Conservation (phyloP, 805 yeast species). For the Cyberlindnera xylosilytica region DNA sequence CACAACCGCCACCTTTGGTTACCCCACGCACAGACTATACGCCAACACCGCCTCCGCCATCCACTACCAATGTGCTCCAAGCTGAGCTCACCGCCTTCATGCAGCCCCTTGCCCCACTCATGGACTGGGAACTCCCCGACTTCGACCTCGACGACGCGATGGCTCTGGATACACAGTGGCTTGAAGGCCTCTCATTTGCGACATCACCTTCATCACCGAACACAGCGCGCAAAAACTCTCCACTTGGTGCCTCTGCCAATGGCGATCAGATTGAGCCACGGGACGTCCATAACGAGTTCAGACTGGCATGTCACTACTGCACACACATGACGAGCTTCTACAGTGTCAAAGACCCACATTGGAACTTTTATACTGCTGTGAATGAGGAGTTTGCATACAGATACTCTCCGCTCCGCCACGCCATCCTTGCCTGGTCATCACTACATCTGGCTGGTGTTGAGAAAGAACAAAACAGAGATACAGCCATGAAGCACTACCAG, state of each 20-base stretch:
- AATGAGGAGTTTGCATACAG: constrained; percentile 9
- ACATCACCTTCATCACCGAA: background rate
- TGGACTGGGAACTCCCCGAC: constrained; percentile 5
- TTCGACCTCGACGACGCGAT: constrained; percentile 6
- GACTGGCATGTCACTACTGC: constrained; percentile 8
- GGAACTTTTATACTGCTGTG: constrained; percentile 12
- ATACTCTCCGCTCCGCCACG: constrained; percentile 3
- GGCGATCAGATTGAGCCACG: background rate
- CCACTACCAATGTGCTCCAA: constrained; percentile 2
- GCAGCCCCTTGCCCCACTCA: constrained; percentile 6
- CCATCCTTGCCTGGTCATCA: constrained; percentile 10
- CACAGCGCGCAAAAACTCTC: background rate
- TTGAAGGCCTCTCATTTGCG: constrained; percentile 5
- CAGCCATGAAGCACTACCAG: constrained; percentile 5
- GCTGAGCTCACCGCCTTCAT: constrained; percentile 7
- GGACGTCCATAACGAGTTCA: constrained; percentile 7
- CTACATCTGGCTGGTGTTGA: constrained; percentile 3
- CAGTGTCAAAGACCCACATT: constrained; percentile 7
- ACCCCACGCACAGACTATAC: no score
- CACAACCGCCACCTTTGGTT: no score
- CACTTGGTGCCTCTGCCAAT: background rate
- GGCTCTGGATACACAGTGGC: constrained; percentile 9
- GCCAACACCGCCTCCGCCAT: background rate
- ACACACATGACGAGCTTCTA: constrained; percentile 8
- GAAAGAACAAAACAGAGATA: background rate